Evolutionary conservation across 176 grass and related monocot genomes (phyloP).

Genomic region (Canna indica): DNA sequence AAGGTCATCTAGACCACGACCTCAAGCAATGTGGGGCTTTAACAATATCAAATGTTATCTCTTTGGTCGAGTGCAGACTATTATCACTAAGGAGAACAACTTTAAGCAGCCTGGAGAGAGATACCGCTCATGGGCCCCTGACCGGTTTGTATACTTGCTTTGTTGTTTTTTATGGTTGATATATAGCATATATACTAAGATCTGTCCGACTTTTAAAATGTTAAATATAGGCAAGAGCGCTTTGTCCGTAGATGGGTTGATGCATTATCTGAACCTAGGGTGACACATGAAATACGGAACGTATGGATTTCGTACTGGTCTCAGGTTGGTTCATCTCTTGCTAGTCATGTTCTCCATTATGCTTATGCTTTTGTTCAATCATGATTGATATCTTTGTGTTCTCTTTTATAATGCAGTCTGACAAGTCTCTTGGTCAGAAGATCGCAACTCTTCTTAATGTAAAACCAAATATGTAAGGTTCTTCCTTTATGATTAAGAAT

Average conservation of each 20-base stretch:
- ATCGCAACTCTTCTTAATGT: conserved; percentile 60
- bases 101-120: conserved; percentile 99
- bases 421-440: conserved; percentile 91
- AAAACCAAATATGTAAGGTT: conserved; percentile 70
- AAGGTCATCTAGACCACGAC: no score
- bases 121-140: conserved; percentile 60
- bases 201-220: not conserved
- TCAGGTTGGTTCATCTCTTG: conserved; percentile 37
- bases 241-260: conserved; percentile 82
- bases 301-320: conserved; percentile 98
- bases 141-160: conserved; percentile 36
- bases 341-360: not conserved
- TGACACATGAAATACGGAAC: conserved; percentile 79
- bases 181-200: not conserved
- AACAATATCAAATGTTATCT: not conserved
- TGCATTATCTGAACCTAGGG: conserved; percentile 74
- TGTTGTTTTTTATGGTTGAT: not conserved
- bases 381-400: not conserved
- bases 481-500: not conserved
- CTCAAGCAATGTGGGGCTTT: no score
- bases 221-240: conserved; percentile 55
- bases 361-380: not conserved
- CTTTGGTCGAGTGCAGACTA: conserved; percentile 25
- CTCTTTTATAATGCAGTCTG: conserved; percentile 36
- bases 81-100: conserved; percentile 93